Evolutionary conservation across 768 basidiomycete species (phyloP), one percentile per base, ranked within the genome.

Genomic region (Leccinum ochraceum): DNA sequence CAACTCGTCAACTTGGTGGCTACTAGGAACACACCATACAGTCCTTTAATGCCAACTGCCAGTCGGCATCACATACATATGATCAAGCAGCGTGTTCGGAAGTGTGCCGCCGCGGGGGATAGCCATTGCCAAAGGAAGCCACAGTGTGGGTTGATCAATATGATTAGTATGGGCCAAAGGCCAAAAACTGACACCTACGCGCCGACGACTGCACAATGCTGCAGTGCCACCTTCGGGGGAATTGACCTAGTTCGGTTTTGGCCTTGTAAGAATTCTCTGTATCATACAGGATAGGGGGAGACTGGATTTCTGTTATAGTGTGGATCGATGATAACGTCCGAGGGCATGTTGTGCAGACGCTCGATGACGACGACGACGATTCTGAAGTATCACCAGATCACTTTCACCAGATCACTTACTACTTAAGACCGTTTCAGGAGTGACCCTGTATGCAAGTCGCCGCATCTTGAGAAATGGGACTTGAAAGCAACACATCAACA

Each of bases 171-270:
- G 26, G 24, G 24, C 24, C 24, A 24, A 24, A 24, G 26, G 26
- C 26, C 26, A 26, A 26, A 26, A 26, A 26, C 26, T 26, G 1
- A 24, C 24, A 24, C 26, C 60, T 39, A 71, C 72, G 57, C 60
- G n/a, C 73, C 72, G 22, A 74, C 4, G 34, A 68, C 61, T 54
- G 20, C 62, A 50, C 72, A 71, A 73, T 5, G 71, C 72, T 34
- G 62, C 68, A 3, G 57, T 46, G 7, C 72, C 72, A 13, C 73
- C 72, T 56, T 73, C 72, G 5, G 0, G 72, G 71, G 28, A 73
- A 74, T 17, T 62, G 64, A 20, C 34, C 22, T 26, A 14, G 16
- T 1, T 54, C 54, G 3, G 13, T 9, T 14, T 2, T 51, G 4
- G 9, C n/a, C 50, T 52, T 58, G 7, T 49, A 57, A 24, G 16